Evolutionary conservation across 1,139 yeast species (phyloP).

Genomic region (Lodderomyces pseudojiufengensis): DNA sequence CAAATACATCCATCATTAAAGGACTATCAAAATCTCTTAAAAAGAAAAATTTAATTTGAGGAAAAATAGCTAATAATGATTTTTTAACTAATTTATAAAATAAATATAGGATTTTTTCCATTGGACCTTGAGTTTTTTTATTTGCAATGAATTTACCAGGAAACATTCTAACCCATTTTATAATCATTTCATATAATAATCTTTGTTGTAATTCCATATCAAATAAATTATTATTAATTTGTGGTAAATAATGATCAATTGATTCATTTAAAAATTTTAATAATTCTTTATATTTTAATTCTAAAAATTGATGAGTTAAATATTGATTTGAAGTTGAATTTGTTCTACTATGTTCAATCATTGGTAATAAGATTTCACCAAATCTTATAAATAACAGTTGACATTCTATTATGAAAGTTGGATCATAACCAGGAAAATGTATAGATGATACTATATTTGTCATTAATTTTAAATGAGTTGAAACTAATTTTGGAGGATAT

Average conservation of each 20-base stretch:
- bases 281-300: conserved; percentile 24
- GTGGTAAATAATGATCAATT: conserved; percentile 27
- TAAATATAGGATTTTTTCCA: conserved; percentile 32
- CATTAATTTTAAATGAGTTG: conserved; percentile 36
- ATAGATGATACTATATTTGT: conserved; percentile 35
- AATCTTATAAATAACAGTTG: conserved; percentile 21
- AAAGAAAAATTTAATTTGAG: conserved; percentile 41
- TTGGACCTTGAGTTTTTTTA: conserved; percentile 23
- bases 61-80: conserved; percentile 34
- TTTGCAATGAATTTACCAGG: conserved; percentile 27
- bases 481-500: conserved; percentile 22
- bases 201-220: conserved; percentile 34
- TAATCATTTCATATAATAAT: conserved; percentile 33
- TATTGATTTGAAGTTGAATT: conserved; percentile 6
- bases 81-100: conserved; percentile 36
- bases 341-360: conserved; percentile 2
- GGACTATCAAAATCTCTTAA: conserved; percentile 44
- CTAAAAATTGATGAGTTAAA: conserved; percentile 15
- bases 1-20: conserved; percentile 37
- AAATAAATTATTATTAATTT: conserved; percentile 21
- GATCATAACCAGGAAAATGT: conserved; percentile 38
- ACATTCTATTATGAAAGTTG: conserved; percentile 30
- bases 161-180: conserved; percentile 36
- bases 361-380: conserved; percentile 11
- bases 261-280: conserved; percentile 24